These are phyloP conservation scores for Globisporangium nagaii DNA, from an alignment of 352 stramenopile genomes.

Conservation along the genomic window DNA sequence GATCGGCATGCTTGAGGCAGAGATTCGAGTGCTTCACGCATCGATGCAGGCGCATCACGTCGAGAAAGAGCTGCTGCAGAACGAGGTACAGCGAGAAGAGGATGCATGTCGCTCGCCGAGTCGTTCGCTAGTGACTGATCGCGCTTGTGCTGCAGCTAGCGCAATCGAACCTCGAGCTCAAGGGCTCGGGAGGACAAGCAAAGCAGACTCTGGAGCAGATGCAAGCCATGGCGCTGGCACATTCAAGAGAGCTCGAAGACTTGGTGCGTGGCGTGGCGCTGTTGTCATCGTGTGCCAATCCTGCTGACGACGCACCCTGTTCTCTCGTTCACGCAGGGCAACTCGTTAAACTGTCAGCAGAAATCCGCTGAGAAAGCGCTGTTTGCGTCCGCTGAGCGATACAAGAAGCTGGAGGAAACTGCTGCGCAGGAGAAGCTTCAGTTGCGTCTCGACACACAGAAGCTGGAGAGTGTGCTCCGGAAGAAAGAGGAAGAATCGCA, in stretches of 20 bases:
- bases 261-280: slow-evolving; percentile 4
- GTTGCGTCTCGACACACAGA: slow-evolving; percentile 23
- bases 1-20: slow-evolving; percentile 10
- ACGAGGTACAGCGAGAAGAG: neutral
- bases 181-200: neutral
- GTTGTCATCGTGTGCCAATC: too few species aligned
- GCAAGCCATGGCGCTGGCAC: neutral
- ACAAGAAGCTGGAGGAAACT: slow-evolving; percentile 15
- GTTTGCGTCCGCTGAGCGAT: slow-evolving; percentile 6
- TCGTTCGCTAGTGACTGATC: too few species aligned
- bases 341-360: neutral
- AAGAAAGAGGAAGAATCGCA: slow-evolving; percentile 23
- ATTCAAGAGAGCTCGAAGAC: slow-evolving; percentile 1
- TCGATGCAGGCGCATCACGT: neutral
- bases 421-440: slow-evolving; percentile 22
- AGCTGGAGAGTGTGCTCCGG: slow-evolving; percentile 24
- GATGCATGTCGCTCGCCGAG: neutral
- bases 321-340: neutral
- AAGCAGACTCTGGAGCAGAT: neutral
- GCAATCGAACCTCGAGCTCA: neutral
- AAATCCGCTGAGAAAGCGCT: slow-evolving; percentile 1
- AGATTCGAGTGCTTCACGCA: slow-evolving; percentile 7
- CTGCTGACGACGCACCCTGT: too few species aligned
- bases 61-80: slow-evolving; percentile 7
- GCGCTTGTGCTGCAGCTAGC: neutral